A percentile compares a stretch with the other conserved stretches of the same genome.
Conservation (phyloP, 2,329 filamentous ascomycete species). For the Arthroderma sp. region DNA sequence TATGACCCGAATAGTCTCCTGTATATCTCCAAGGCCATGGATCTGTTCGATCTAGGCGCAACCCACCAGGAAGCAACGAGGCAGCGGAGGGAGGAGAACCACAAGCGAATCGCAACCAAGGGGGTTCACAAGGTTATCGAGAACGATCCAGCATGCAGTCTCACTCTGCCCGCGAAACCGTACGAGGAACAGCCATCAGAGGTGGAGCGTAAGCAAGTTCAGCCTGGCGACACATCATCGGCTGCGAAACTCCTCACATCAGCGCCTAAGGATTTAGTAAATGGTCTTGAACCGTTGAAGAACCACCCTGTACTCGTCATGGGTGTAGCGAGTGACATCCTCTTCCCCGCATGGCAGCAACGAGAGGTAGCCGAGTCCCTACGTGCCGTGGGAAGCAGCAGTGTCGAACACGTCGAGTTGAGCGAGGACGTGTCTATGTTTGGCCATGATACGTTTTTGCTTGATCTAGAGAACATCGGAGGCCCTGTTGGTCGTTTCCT, state of each 20-base stretch:
- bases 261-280: slow-evolving; percentile 60
- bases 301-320: slow-evolving; percentile 76
- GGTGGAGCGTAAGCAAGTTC: neutral
- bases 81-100: slow-evolving; percentile 48
- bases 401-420: slow-evolving; percentile 77
- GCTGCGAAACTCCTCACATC: slow-evolving; percentile 14
- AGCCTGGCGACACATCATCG: neutral
- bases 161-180: slow-evolving; percentile 69
- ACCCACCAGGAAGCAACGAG: slow-evolving; percentile 53
- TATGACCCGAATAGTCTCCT: slow-evolving; percentile 92
- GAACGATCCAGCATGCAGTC: slow-evolving; percentile 50
- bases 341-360: slow-evolving; percentile 98
- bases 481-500: slow-evolving; percentile 71
- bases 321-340: slow-evolving; percentile 87
- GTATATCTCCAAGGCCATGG: slow-evolving; percentile 98
- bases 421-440: slow-evolving; percentile 91
- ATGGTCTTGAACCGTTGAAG: slow-evolving; percentile 56
- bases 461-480: slow-evolving; percentile 86
- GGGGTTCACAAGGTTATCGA: slow-evolving; percentile 13
- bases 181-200: slow-evolving; percentile 72
- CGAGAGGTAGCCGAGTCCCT: slow-evolving; percentile 81
- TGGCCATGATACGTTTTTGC: slow-evolving; percentile 88
- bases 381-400: slow-evolving; percentile 60
- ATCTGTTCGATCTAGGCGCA: slow-evolving; percentile 80
- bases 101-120: slow-evolving; percentile 43